Percentiles rank a stretch among this genome's conserved stretches.
These are phyloP conservation scores for Dipodascopsis uninucleata DNA, from an alignment of 805 yeast genomes.

Conservation along the genomic window DNA sequence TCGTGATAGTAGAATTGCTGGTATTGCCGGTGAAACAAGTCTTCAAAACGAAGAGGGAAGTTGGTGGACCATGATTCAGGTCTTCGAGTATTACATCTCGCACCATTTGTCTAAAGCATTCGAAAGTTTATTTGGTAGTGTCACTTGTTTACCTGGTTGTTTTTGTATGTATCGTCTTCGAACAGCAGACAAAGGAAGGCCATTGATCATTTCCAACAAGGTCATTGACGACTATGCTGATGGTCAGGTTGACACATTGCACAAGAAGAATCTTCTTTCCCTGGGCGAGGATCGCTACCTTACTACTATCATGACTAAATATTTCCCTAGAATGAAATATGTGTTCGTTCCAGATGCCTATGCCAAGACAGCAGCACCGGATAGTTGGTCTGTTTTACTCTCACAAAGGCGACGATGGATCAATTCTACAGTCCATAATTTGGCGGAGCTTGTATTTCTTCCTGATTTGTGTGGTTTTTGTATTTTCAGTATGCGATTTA, in stretches of 20 bases:
- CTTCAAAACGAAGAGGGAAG: slow-evolving; percentile 51
- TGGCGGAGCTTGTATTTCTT: slow-evolving; percentile 53
- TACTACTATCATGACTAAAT: slow-evolving; percentile 54
- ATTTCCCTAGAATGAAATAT: slow-evolving; percentile 54
- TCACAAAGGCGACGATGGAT: slow-evolving; percentile 66
- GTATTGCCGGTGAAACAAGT: slow-evolving; percentile 62
- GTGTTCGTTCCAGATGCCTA: slow-evolving; percentile 56
- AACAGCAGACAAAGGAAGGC: slow-evolving; percentile 50
- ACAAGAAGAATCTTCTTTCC: slow-evolving; percentile 56
- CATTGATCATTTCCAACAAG: slow-evolving; percentile 58
- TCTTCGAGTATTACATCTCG: slow-evolving; percentile 60
- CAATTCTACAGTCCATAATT: slow-evolving; percentile 61
- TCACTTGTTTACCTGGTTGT: slow-evolving; percentile 67
- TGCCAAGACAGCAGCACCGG: slow-evolving; percentile 57
- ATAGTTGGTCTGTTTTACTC: slow-evolving; percentile 46
- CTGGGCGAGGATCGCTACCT: slow-evolving; percentile 61
- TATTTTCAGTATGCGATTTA: slow-evolving; percentile 57
- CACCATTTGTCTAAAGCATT: slow-evolving; percentile 63
- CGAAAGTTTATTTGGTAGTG: slow-evolving; percentile 59
- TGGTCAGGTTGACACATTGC: slow-evolving; percentile 55
- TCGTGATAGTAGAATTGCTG: slow-evolving; percentile 56
- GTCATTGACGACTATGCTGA: slow-evolving; percentile 55
- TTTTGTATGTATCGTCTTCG: slow-evolving; percentile 52
- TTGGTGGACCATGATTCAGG: slow-evolving; percentile 61
- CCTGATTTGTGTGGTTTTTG: slow-evolving; percentile 61